phyloP scores from a whole-genome alignment of 352 stramenopile species.

The Vaucheria bursata region DNA sequence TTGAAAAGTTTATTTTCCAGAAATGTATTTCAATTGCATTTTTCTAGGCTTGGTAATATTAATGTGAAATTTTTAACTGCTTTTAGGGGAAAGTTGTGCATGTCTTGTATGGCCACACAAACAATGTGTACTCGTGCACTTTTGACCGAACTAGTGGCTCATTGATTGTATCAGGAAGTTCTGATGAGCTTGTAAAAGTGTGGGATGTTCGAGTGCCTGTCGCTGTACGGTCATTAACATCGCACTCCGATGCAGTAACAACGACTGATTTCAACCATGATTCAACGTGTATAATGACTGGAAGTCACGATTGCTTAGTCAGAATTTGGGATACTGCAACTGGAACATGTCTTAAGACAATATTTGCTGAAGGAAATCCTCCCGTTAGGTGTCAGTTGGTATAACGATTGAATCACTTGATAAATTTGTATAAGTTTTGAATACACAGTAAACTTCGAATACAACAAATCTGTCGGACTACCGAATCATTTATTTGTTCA shows the following conservation, averaged over 20 bases:
- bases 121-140: slow-evolving; percentile 86
- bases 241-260: slow-evolving; percentile 88
- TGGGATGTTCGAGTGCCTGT: slow-evolving; percentile 86
- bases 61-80: slow-evolving; percentile 20
- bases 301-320: slow-evolving; percentile 61
- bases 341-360: slow-evolving; percentile 84
- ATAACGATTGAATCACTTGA: neutral
- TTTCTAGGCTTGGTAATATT: neutral
- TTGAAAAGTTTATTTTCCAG: no score
- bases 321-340: slow-evolving; percentile 92
- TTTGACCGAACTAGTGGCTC: slow-evolving; percentile 65
- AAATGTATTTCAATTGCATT: neutral
- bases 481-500: neutral
- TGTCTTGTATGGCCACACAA: slow-evolving; percentile 72
- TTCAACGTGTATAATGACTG: slow-evolving; percentile 78
- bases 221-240: slow-evolving; percentile 71
- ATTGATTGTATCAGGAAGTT: slow-evolving; percentile 59
- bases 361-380: slow-evolving; percentile 65
- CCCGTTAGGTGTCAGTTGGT: slow-evolving; percentile 56
- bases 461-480: no score
- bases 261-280: slow-evolving; percentile 84
- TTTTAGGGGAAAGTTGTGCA: slow-evolving; percentile 53
- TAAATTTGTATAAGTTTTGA: neutral
- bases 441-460: no score
- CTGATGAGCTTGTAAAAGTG: slow-evolving; percentile 87